Percentiles rank a stretch among this genome's conserved stretches.
These are phyloP conservation scores for Rhododendron molle DNA, from an alignment of 148 eudicot genomes.

Conservation along the genomic window DNA sequence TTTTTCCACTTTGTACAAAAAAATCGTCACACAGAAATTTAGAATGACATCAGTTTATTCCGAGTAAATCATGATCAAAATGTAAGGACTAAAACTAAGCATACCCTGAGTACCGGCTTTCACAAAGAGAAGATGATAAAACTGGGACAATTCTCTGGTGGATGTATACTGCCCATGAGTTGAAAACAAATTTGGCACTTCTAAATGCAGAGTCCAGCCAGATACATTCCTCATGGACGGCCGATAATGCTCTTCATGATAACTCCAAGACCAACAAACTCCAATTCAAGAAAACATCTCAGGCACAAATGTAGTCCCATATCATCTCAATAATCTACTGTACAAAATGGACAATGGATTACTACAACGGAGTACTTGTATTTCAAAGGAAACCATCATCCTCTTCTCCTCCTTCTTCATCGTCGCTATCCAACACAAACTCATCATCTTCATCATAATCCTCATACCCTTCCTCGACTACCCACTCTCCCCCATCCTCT, in stretches of 20 bases:
- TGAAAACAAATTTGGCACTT: not conserved
- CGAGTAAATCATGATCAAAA: not conserved
- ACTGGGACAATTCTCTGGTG: not conserved
- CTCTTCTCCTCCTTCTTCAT: constrained; percentile 33
- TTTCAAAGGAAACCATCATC: constrained; percentile 29
- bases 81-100: not conserved
- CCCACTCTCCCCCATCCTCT: constrained; percentile 35
- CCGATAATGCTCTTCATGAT: not conserved
- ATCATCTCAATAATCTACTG: not conserved
- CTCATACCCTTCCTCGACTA: not conserved
- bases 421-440: constrained; percentile 36
- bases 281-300: constrained; percentile 3
- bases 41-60: not conserved
- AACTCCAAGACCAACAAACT: not conserved
- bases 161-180: not conserved
- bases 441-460: constrained; percentile 33
- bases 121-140: not conserved
- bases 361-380: not conserved
- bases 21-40: not conserved
- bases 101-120: not conserved
- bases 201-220: not conserved
- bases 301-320: not conserved
- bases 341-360: not conserved
- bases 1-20: not conserved
- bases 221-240: not conserved